Evolutionary conservation across 192 early-diverging fungal species (phyloP).

Genomic region (Linnemannia zychae): DNA sequence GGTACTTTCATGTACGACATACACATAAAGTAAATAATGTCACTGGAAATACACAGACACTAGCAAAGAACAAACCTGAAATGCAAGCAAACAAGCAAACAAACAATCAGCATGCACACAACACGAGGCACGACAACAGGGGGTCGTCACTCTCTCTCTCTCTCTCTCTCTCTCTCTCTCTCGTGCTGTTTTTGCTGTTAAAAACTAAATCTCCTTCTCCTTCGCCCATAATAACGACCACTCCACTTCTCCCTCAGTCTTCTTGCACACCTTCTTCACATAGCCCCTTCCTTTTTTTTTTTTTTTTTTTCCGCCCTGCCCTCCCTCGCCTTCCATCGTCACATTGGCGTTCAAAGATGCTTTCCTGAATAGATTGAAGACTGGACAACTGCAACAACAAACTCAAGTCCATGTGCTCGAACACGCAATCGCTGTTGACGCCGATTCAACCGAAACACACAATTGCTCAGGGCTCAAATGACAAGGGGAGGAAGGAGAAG

Average conservation of each 20-base stretch:
- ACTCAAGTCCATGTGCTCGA: not conserved
- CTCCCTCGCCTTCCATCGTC: not conserved
- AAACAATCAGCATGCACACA: not conserved
- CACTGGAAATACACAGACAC: not conserved
- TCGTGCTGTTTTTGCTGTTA: not conserved
- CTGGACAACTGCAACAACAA: not conserved
- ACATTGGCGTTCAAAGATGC: not conserved
- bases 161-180: not conserved
- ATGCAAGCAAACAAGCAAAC: not conserved
- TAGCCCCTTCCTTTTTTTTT: not conserved
- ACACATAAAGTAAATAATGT: not conserved
- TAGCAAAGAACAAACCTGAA: not conserved
- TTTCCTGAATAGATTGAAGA: not conserved
- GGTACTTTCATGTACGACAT: too few species aligned
- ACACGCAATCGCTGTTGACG: not conserved
- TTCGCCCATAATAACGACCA: not conserved
- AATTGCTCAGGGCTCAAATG: not conserved
- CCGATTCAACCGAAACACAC: not conserved
- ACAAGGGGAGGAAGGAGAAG: not conserved
- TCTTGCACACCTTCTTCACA: not conserved
- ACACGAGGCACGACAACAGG: not conserved
- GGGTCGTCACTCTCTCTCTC: not conserved
- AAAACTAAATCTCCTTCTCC: not conserved
- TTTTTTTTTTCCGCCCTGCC: too few species aligned
- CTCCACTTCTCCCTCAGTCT: not conserved